These are phyloP conservation scores for Sporothrix pseudoabietina DNA, from an alignment of 2,329 filamentous ascomycete genomes.

Conservation along the genomic window DNA sequence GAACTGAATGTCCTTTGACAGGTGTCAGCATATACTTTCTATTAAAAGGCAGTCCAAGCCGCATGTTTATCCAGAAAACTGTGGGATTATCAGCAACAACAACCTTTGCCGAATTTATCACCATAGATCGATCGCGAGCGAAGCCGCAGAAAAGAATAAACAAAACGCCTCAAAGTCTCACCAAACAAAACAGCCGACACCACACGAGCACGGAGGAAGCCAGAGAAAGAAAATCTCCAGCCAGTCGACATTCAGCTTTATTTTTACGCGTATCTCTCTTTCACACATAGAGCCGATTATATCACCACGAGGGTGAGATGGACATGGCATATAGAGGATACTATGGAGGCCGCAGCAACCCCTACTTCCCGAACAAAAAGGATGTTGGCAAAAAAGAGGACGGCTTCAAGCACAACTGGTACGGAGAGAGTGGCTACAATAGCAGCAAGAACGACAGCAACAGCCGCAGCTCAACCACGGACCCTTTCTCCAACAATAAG, in stretches of 20 bases:
- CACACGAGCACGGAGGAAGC: neutral
- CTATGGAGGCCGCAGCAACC: neutral
- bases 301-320: neutral
- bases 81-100: neutral
- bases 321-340: neutral
- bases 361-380: neutral
- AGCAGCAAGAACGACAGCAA: too few species aligned
- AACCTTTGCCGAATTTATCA: neutral
- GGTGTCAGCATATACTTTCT: neutral
- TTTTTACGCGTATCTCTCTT: neutral
- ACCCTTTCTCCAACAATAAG: neutral
- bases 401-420: neutral
- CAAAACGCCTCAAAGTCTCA: neutral
- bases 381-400: neutral
- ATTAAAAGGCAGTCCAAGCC: conserved; percentile 13
- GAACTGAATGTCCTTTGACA: neutral
- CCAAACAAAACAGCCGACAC: neutral
- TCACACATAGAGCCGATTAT: neutral
- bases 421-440: neutral
- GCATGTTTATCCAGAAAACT: neutral
- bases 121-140: neutral
- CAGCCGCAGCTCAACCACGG: neutral
- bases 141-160: neutral
- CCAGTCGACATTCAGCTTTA: neutral
- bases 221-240: neutral